phyloP scores from a whole-genome alignment of 1,139 yeast genomes.

The Arxiozyma bovina region DNA sequence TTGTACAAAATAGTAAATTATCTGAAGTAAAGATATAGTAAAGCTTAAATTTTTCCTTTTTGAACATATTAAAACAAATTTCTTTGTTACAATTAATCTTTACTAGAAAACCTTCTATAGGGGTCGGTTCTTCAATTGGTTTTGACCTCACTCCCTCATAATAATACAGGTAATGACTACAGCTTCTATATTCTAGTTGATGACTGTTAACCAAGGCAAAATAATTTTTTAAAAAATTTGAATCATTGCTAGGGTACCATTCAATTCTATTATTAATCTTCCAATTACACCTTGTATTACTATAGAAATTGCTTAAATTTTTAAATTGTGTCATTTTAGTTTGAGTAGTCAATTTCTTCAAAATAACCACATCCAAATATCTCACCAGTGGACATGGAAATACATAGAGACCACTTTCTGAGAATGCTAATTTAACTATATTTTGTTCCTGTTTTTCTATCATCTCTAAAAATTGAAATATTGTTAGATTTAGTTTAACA shows the following conservation, averaged over 20 bases:
- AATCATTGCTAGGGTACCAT: conserved; percentile 50
- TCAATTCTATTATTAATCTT: conserved; percentile 65
- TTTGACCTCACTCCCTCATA: conserved; percentile 19
- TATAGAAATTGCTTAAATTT: conserved; percentile 13
- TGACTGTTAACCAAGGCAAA: conserved; percentile 10
- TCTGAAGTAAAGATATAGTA: conserved; percentile 59
- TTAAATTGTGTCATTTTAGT: conserved; percentile 14
- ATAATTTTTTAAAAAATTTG: conserved; percentile 7
- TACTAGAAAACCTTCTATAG: conserved; percentile 65
- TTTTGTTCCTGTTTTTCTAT: conserved; percentile 20
- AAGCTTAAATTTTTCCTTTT: conserved; percentile 35
- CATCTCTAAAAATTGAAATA: conserved; percentile 9
- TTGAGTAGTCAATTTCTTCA: conserved; percentile 9
- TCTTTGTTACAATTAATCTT: conserved; percentile 44
- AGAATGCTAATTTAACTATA: conserved; percentile 8
- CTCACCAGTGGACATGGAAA: conserved; percentile 15
- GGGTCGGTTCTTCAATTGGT: conserved; percentile 44
- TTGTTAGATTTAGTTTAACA: conserved; percentile 33
- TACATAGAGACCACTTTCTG: conserved; percentile 13
- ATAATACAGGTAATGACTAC: conserved; percentile 38
- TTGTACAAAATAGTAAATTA: conserved; percentile 50
- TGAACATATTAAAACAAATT: conserved; percentile 32
- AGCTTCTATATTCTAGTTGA: conserved; percentile 35
- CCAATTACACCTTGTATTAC: conserved; percentile 48
- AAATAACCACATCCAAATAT: conserved; percentile 14